Conservation (phyloP, 306 rosid genomes). For the Lithocarpus polystachyus region DNA sequence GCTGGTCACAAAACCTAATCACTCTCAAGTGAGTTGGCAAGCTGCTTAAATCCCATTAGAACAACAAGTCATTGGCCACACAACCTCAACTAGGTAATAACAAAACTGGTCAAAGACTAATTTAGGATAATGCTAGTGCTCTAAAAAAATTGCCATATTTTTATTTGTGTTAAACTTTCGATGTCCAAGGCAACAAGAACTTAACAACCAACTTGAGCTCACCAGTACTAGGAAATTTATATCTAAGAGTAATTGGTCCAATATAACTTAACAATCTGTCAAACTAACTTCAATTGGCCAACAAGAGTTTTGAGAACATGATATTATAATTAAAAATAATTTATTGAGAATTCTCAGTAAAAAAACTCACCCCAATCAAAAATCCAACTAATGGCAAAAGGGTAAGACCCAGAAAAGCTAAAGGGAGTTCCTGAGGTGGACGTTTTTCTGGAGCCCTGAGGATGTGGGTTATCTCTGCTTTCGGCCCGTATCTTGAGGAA, state of each 20-base stretch:
- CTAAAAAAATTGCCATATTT: neutral
- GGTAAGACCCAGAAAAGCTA: constrained; percentile 74
- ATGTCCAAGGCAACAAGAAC: neutral
- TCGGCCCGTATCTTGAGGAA: constrained; percentile 75
- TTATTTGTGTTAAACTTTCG: neutral
- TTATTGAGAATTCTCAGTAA: neutral
- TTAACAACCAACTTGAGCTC: neutral
- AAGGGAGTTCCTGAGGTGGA: constrained; percentile 80
- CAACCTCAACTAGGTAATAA: neutral
- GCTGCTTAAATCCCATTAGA: neutral
- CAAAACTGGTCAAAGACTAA: neutral
- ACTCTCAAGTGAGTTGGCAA: neutral
- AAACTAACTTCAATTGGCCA: neutral
- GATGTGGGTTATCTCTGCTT: constrained; percentile 79
- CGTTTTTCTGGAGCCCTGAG: constrained; percentile 92
- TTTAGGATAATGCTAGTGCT: neutral
- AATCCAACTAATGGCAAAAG: constrained; percentile 75
- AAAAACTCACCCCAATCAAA: constrained; percentile 81
- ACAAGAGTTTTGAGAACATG: neutral
- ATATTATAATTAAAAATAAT: neutral
- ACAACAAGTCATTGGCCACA: neutral
- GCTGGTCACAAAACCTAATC: neutral
- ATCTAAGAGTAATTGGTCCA: neutral
- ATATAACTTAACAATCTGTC: neutral
- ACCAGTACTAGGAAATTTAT: neutral